Base-by-base conservation (phyloP, 2,329 filamentous ascomycete species). In the Penicillium sp. region DNA sequence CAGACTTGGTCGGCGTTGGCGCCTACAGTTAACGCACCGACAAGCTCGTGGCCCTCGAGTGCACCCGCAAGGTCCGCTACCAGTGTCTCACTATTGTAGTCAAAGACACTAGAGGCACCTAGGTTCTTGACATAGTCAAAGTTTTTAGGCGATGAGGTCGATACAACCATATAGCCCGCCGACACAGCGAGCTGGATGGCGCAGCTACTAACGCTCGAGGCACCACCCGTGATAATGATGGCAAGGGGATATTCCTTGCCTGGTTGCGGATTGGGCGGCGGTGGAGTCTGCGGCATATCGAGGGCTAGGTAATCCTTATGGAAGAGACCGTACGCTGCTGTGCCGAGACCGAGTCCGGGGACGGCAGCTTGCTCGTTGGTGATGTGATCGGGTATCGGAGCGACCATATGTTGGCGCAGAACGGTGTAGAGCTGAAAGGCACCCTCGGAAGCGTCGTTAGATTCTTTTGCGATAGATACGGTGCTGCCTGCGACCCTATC, bases 151-250 rank as follows among this genome's bases (percentile, higher is more conserved):
- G 75, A 77, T 0, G 73, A 71, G 0, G 77, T 80, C 1, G 75
- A 66, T 35, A 81, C 61, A 11, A 82, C 79, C 12, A 76, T 67
- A 54, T 77, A 79, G 0, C 80, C 80, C 0, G 76, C 73, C 0
- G 72, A 73, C 6, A 69, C 65, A 1, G 75, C 73, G 0, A 82
- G 68, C 55, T 82, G 81, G 11, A 81, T 75, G 1, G 76, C 77
- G 42, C 73, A 75, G 37, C 73, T 73, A 1, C 81, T 79, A 0
- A 80, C 77, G 14, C 71, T 73, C 0, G 76, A 75, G 1, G 77
- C 72, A 0, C 80, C 81, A 20, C 48, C 58, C 5, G 46, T 49
- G 26, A 62, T 51, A 4, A 57, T 33, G 23, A 62, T 26, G 47
- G 49, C 26, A 11, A 48, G 53, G 5, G n/a, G 6, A 26, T 25